Evolutionary conservation across 1,139 yeast genomes (phyloP).

Genomic region (Hemisphaericaspora xylofermentans): DNA sequence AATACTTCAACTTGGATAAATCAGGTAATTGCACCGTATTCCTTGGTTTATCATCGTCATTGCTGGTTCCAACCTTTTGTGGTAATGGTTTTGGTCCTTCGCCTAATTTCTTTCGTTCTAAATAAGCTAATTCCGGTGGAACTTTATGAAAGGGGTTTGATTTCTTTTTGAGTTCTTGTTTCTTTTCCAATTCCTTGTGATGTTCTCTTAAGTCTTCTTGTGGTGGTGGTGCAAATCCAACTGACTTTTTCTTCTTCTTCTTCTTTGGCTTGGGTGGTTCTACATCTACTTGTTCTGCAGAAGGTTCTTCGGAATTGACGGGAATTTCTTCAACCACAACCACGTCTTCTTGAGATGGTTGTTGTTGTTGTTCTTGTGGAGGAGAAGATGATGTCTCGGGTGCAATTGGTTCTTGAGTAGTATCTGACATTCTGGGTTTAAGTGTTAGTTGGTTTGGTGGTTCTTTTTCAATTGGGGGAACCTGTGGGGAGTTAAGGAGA

Average conservation of each 20-base stretch:
- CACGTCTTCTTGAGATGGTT: neutral
- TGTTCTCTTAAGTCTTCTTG: slow-evolving; percentile 37
- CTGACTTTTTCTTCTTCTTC: slow-evolving; percentile 26
- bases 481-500: no score
- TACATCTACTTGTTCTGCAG: neutral
- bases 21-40: slow-evolving; percentile 13
- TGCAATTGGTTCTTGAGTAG: neutral
- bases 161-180: slow-evolving; percentile 26
- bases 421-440: neutral
- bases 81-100: slow-evolving; percentile 16
- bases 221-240: slow-evolving; percentile 45
- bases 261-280: slow-evolving; percentile 1
- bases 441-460: neutral
- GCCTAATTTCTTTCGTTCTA: slow-evolving; percentile 25
- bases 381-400: no score
- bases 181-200: slow-evolving; percentile 27
- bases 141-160: slow-evolving; percentile 40
- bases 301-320: neutral
- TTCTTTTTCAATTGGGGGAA: no score
- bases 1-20: slow-evolving; percentile 31
- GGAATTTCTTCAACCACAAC: neutral
- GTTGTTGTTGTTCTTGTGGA: neutral
- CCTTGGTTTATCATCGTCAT: neutral
- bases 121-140: slow-evolving; percentile 46
- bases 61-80: no score